A percentile compares a stretch with the other conserved stretches of the same genome.
Evolutionary conservation across 495 filamentous ascomycete species (phyloP).

Genomic region (Xylaria longipes): DNA sequence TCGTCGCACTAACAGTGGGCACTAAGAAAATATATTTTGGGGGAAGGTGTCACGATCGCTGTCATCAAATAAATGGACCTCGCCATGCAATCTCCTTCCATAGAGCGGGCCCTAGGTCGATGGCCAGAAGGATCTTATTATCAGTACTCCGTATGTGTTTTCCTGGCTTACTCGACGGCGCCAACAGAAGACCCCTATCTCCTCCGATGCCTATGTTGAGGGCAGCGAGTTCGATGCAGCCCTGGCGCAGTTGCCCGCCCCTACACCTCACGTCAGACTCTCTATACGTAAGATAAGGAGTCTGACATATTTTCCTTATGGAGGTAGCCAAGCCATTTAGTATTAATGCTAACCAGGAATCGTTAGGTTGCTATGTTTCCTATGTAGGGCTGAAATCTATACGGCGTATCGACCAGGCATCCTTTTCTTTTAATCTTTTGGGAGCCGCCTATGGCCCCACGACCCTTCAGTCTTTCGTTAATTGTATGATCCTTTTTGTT

Average conservation of each 20-base stretch:
- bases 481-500: background rate
- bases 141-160: background rate
- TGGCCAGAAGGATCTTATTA: constrained; percentile 1
- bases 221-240: too few species aligned
- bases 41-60: too few species aligned
- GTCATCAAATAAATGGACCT: too few species aligned
- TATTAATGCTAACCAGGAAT: constrained; percentile 7
- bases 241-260: too few species aligned
- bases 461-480: constrained; percentile 20
- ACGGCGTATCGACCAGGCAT: background rate
- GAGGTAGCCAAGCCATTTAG: background rate
- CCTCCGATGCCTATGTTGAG: too few species aligned
- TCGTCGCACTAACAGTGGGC: too few species aligned
- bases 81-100: constrained; percentile 3
- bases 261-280: constrained; percentile 9
- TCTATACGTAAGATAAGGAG: constrained; percentile 1
- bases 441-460: background rate
- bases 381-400: constrained; percentile 8
- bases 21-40: too few species aligned
- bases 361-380: constrained; percentile 14
- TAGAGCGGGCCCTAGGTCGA: background rate
- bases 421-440: constrained; percentile 11
- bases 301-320: background rate
- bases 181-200: constrained; percentile 2
- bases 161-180: background rate